Evolutionary conservation across 2,329 filamentous ascomycete genomes (phyloP).

Genomic region (Dichotomopilus funicola): DNA sequence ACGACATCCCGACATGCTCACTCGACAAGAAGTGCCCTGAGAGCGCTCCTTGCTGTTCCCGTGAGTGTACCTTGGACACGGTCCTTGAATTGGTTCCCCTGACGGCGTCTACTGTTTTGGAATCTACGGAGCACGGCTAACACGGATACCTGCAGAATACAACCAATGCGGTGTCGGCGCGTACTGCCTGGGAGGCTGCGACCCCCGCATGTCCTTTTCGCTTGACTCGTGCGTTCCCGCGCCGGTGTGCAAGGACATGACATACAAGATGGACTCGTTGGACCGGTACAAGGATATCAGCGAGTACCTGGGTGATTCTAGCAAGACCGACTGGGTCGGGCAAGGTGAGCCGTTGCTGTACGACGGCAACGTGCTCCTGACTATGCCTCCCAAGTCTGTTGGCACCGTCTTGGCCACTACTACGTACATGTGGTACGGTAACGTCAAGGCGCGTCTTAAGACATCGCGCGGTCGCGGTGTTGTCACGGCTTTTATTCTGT

Average conservation of each 20-base stretch:
- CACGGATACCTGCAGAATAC: slow-evolving; percentile 57
- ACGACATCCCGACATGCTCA: slow-evolving; percentile 36
- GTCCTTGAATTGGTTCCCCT: too few species aligned
- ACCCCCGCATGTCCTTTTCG: slow-evolving; percentile 74
- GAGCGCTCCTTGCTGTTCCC: slow-evolving; percentile 69
- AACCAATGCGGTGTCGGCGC: slow-evolving; percentile 88
- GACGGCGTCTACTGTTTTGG: too few species aligned
- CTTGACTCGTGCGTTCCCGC: slow-evolving; percentile 80
- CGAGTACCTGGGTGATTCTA: slow-evolving; percentile 80
- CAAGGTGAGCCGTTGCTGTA: slow-evolving; percentile 68
- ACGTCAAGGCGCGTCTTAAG: slow-evolving; percentile 77
- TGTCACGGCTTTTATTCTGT: slow-evolving; percentile 92
- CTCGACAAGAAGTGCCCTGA: slow-evolving; percentile 59
- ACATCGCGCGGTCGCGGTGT: slow-evolving; percentile 81
- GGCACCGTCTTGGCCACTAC: slow-evolving; percentile 82
- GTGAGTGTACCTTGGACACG: slow-evolving; percentile 50
- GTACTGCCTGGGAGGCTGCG: slow-evolving; percentile 93
- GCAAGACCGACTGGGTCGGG: slow-evolving; percentile 78
- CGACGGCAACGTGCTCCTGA: slow-evolving; percentile 69
- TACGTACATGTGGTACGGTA: slow-evolving; percentile 95
- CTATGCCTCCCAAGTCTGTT: slow-evolving; percentile 78
- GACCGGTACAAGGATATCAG: slow-evolving; percentile 64
- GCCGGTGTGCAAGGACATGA: slow-evolving; percentile 71
- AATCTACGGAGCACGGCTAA: slow-evolving; percentile 1
- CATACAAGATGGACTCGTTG: slow-evolving; percentile 66